A percentile compares a stretch with the other conserved stretches of the same genome.
These are phyloP conservation scores for Hortiboletus campestris DNA, from an alignment of 768 basidiomycete genomes.

Conservation along the genomic window DNA sequence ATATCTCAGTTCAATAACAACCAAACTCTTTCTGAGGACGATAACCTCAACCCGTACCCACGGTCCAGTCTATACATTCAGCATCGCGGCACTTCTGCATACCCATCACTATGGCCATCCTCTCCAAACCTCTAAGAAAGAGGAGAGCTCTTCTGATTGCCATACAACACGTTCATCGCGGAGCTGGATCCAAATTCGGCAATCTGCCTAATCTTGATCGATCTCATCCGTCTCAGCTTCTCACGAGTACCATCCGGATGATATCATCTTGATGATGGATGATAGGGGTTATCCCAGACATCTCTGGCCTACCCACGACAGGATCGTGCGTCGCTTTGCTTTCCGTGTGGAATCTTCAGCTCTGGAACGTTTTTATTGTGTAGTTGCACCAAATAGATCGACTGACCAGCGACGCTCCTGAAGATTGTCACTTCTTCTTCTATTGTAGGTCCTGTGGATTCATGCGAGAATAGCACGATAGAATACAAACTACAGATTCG, in stretches of 20 bases:
- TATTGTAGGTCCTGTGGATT: constrained; percentile 41
- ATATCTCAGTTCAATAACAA: background rate
- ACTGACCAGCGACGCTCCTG: constrained; percentile 40
- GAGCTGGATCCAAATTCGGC: background rate
- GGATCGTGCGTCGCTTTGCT: constrained; percentile 38
- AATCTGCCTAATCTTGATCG: constrained; percentile 7
- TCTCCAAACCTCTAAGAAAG: background rate
- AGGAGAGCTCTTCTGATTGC: constrained; percentile 24
- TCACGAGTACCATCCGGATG: constrained; percentile 38
- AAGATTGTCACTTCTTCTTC: constrained; percentile 51
- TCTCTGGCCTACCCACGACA: constrained; percentile 41
- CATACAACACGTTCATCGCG: constrained; percentile 7
- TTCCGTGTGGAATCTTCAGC: background rate
- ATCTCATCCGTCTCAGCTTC: constrained; percentile 22
- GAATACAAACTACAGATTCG: constrained; percentile 7
- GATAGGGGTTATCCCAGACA: constrained; percentile 24
- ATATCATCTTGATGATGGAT: constrained; percentile 48
- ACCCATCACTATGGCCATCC: background rate
- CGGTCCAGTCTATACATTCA: background rate
- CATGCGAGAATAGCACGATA: background rate
- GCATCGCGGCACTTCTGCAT: no score
- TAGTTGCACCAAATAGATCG: constrained; percentile 41
- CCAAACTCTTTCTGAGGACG: background rate
- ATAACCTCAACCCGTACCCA: background rate
- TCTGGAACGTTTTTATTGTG: background rate